Evolutionary conservation across 2,329 filamentous ascomycete species (phyloP), one percentile per base, ranked within the genome.

Genomic region (Aspergillus novoparasiticus): DNA sequence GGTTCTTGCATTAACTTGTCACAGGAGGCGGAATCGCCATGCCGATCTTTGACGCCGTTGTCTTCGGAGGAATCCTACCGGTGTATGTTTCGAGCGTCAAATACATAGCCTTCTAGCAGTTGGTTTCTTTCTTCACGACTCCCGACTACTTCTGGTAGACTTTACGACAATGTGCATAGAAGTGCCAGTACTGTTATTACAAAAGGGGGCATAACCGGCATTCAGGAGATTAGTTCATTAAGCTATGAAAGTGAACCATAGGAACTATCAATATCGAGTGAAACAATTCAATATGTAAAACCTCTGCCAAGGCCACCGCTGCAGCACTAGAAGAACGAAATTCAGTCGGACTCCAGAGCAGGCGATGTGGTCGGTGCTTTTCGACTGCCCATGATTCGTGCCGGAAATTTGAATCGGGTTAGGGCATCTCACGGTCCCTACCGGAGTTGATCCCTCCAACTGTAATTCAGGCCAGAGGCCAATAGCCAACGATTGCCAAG

Each of bases 401-500:
- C n/a, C 45, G 12, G 45, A 23, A 28, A 19, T 16, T 26, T 14
- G 45, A 26, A 48, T 28, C 46, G n/a, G 26, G 46, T 50, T 50
- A 50, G 46, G n/a, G 45, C 28, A 58, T 43, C 41, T 58, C 41
- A 48, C 32, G 21, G 57, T 19, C 26, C 16, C 43, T 26, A 23
- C 11, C 30, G 32, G 43, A 46, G 9, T 19, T 36, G 46, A 32
- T 53, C 57, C 39, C 46, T 28, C 48, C 48, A 51, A 51, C 48
- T 32, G 28, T 32, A 32, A 30, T 30, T 30, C 45, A 9, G 21
- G 12, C 6, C 14, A 30, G 26, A 19, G 32, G 11, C 57, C 46
- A 53, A 59, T 59, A 19, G 19, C 10, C 19, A 16, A 26, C 41
- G 9, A 21, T 50, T 30, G 59, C 59, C 59, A 57, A 61, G 53